Evolutionary conservation across 768 basidiomycete genomes (phyloP).

Genomic region (Lanmaoa pseudosensibilis): DNA sequence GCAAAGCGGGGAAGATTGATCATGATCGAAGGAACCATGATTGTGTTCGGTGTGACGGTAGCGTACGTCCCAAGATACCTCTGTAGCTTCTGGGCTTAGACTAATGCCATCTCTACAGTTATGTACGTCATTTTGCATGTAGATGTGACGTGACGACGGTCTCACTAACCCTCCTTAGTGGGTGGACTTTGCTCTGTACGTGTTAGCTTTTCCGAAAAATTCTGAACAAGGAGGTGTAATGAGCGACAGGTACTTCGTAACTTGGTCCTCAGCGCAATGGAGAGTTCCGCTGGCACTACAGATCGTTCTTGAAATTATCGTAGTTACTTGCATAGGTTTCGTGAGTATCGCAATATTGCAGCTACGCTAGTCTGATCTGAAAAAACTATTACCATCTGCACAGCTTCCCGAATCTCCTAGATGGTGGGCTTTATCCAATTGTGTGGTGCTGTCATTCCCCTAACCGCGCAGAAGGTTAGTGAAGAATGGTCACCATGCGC

Average conservation of each 20-base stretch:
- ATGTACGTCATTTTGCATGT: neutral
- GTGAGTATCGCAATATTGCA: neutral
- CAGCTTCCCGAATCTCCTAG: neutral
- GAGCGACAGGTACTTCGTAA: neutral
- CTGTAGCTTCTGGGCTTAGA: no score
- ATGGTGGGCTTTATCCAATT: neutral
- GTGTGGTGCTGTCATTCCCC: neutral
- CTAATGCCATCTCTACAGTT: neutral
- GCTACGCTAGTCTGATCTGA: neutral
- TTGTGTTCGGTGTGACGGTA: neutral
- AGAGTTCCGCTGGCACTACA: neutral
- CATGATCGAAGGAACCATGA: neutral
- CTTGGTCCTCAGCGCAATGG: neutral
- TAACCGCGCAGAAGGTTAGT: neutral
- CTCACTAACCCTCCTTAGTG: neutral
- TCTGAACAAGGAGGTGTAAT: neutral
- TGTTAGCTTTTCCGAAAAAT: neutral
- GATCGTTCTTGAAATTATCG: neutral
- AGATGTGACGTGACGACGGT: neutral
- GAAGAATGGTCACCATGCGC: neutral
- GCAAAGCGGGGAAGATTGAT: neutral
- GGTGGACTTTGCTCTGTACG: neutral
- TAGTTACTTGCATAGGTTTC: neutral
- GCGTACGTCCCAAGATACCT: neutral
- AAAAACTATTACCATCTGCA: neutral